Conservation (phyloP, 73 alveolate genomes). For the Paramecium sonneborni region DNA sequence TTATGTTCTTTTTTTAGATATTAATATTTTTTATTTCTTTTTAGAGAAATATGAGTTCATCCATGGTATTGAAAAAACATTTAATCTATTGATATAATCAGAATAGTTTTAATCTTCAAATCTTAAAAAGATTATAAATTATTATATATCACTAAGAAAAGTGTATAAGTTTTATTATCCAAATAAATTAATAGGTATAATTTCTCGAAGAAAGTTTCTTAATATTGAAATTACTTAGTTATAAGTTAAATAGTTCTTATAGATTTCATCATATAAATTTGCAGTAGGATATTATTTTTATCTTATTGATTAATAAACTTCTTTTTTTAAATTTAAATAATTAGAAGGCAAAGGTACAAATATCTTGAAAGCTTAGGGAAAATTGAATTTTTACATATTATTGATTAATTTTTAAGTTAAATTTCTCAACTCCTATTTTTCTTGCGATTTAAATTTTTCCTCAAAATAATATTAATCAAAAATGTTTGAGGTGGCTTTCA, state of each 20-base stretch:
- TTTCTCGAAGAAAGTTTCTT: neutral
- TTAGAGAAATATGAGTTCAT: neutral
- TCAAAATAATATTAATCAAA: neutral
- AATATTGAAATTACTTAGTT: slow-evolving; percentile 30
- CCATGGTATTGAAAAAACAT: slow-evolving; percentile 58
- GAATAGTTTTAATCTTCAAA: slow-evolving; percentile 55
- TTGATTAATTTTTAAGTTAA: slow-evolving; percentile 57
- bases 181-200: slow-evolving; percentile 50
- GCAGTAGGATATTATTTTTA: neutral
- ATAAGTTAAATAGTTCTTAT: neutral
- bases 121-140: slow-evolving; percentile 42
- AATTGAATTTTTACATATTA: slow-evolving; percentile 70
- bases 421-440: neutral
- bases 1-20: neutral
- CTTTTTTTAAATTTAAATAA: slow-evolving; percentile 66
- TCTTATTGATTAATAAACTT: neutral
- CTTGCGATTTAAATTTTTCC: neutral
- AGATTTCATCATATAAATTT: neutral
- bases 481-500: slow-evolving; percentile 19
- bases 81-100: slow-evolving; percentile 45
- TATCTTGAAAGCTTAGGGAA: slow-evolving; percentile 66
- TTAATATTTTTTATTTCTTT: slow-evolving; percentile 1
- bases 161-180: neutral
- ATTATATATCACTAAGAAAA: neutral
- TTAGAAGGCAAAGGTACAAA: slow-evolving; percentile 78